These are phyloP conservation scores for Pseudogymnoascus verrucosus DNA, from an alignment of 2,329 filamentous ascomycete genomes.

Conservation along the genomic window DNA sequence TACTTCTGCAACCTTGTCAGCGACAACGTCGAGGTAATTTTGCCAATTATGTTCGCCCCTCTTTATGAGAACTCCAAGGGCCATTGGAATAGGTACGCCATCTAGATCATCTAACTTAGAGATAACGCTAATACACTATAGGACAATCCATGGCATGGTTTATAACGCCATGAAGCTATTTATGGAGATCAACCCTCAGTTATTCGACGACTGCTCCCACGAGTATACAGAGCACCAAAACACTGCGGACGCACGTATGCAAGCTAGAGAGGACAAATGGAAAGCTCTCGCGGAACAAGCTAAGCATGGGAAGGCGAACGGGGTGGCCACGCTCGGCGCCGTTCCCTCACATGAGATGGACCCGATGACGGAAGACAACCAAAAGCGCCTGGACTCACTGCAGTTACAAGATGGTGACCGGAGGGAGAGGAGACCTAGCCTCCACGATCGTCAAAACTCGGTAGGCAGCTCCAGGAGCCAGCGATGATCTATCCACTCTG, in stretches of 20 bases:
- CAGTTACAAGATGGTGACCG: conserved; percentile 79
- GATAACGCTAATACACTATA: conserved; percentile 36
- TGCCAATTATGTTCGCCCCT: conserved; percentile 98
- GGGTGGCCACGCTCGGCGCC: conserved; percentile 30
- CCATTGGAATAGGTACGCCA: conserved; percentile 87
- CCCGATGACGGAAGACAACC: conserved; percentile 70
- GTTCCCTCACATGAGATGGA: conserved; percentile 59
- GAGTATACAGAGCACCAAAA: conserved; percentile 97
- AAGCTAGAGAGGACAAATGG: conserved; percentile 79
- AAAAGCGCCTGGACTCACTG: conserved; percentile 80
- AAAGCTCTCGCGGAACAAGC: conserved; percentile 76
- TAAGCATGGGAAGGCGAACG: conserved; percentile 51
- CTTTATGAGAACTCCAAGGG: conserved; percentile 98
- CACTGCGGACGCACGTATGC: conserved; percentile 76
- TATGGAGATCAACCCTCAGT: conserved; percentile 98
- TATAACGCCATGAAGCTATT: conserved; percentile 99
- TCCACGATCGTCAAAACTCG: conserved; percentile 54
- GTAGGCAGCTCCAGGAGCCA: conserved; percentile 37
- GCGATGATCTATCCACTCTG: conserved; percentile 23
- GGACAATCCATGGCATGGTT: conserved; percentile 98
- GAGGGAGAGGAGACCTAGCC: conserved; percentile 40
- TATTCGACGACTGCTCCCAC: conserved; percentile 97
- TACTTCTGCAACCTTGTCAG: conserved; percentile 99
- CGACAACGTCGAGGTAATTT: conserved; percentile 96
- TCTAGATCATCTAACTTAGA: neutral